Evolutionary conservation across 495 filamentous ascomycete species (phyloP).

Genomic region (Penicillium longicatenatum): DNA sequence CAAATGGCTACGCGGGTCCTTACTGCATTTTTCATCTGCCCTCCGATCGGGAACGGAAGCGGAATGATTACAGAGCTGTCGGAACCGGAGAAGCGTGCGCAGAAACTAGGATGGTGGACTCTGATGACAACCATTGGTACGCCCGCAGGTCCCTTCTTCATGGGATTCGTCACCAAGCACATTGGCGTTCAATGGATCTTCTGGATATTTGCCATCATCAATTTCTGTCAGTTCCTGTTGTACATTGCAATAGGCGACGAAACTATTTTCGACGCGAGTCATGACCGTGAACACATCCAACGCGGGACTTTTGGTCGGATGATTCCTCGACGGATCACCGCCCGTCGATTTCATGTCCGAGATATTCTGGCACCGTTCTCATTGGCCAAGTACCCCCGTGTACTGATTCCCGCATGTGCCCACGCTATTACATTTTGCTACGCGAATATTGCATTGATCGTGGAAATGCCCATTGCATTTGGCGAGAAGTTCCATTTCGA

Average conservation of each 20-base stretch:
- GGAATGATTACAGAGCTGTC: slow-evolving; percentile 34
- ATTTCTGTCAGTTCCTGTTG: slow-evolving; percentile 29
- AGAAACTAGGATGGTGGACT: slow-evolving; percentile 37
- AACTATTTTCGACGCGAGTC: slow-evolving; percentile 24
- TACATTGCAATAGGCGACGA: slow-evolving; percentile 32
- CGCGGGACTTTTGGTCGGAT: slow-evolving; percentile 12
- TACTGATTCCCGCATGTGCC: slow-evolving; percentile 30
- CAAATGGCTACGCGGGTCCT: slow-evolving; percentile 34
- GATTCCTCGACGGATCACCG: slow-evolving; percentile 24
- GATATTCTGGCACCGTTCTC: slow-evolving; percentile 30
- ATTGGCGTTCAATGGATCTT: slow-evolving; percentile 36
- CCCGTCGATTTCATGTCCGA: slow-evolving; percentile 8
- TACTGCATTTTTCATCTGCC: slow-evolving; percentile 34
- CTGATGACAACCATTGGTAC: slow-evolving; percentile 36
- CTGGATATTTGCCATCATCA: slow-evolving; percentile 40
- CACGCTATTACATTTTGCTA: slow-evolving; percentile 37
- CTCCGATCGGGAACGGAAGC: slow-evolving; percentile 37
- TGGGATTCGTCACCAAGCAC: slow-evolving; percentile 37
- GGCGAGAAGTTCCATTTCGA: slow-evolving; percentile 35
- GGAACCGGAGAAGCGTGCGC: slow-evolving; percentile 28
- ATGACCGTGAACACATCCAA: slow-evolving; percentile 7
- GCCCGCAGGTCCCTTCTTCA: slow-evolving; percentile 33
- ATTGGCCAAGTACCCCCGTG: slow-evolving; percentile 18
- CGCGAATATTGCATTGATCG: slow-evolving; percentile 30
- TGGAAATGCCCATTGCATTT: slow-evolving; percentile 37